phyloP scores from a whole-genome alignment of 2,329 filamentous ascomycete species.

The Xylaria sp. region DNA sequence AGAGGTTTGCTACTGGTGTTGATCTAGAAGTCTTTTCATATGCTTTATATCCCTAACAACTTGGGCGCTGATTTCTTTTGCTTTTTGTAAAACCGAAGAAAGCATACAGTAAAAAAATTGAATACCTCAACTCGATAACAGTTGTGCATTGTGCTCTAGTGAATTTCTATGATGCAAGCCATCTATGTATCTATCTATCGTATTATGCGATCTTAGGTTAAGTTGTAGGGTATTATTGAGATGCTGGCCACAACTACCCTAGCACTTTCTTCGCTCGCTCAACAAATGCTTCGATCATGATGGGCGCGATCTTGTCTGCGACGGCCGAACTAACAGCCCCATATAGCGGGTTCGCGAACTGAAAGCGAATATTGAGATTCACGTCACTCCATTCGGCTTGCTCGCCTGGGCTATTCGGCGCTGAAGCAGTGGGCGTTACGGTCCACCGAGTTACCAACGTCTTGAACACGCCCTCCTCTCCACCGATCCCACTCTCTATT shows the following conservation, averaged over 20 bases:
- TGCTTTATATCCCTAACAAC: neutral
- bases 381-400: slow-evolving; percentile 69
- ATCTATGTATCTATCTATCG: neutral
- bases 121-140: neutral
- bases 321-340: slow-evolving; percentile 80
- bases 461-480: slow-evolving; percentile 59
- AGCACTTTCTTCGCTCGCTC: slow-evolving; percentile 70
- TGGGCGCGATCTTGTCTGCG: slow-evolving; percentile 80
- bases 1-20: neutral
- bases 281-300: slow-evolving; percentile 96
- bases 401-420: slow-evolving; percentile 31
- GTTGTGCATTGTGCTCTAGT: neutral
- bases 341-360: slow-evolving; percentile 89
- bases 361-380: slow-evolving; percentile 76
- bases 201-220: neutral
- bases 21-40: slow-evolving; percentile 17
- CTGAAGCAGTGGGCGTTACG: slow-evolving; percentile 53
- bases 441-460: slow-evolving; percentile 74
- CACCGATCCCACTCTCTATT: neutral
- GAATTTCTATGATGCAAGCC: neutral
- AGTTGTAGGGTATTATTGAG: slow-evolving; percentile 31
- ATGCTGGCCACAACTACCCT: slow-evolving; percentile 8
- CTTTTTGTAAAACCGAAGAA: slow-evolving; percentile 16
- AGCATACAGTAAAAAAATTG: slow-evolving; percentile 12
- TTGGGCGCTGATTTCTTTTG: slow-evolving; percentile 11